Base-by-base conservation (phyloP, 257 asterid genomes). In the Catharanthus roseus region DNA sequence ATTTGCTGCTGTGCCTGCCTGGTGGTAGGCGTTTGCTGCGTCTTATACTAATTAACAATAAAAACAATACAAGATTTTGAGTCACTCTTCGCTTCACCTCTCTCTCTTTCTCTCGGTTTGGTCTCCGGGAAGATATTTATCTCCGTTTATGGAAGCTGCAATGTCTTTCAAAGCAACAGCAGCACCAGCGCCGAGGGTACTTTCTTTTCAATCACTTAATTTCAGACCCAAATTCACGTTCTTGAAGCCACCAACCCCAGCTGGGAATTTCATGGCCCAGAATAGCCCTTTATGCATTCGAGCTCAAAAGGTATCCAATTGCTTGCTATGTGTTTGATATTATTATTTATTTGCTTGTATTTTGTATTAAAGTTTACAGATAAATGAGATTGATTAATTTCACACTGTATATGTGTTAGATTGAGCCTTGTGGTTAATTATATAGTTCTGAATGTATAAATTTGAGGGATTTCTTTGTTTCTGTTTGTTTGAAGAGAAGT, bases 251-350 rank as follows among this genome's bases (percentile, higher is more conserved):
- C 76, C 85, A 28, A 69, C 65, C 67, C 75, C 79, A 63, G 61
- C 71, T 42, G 67, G 75, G 29, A 75, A 24, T 28, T 69, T 69
- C 19, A 21, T 41, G 71, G 38, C 72, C 3, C 71, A 15, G 38
- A 56, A 41, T 34, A 23, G 34, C 75, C 65, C 56, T 41, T 63
- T 75, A 18, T 38, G 54, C 51, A 28, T 89, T 77, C 74, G 72
- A 76, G 88, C 95, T 82, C 96, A 88, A 67, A 85, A 84, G 98
- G 98, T 90, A 65, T 45, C 28, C 28, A 18, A 5, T 16, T 44
- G 47, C 73, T 33, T 26, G 29, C 42, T 13, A 67, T 29, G 2
- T 67, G 47, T 49, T 23, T 29, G 44, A 63, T 26, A 18, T 65
- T 42, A 8, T 10, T 10, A 41, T 5, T 24, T 49, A 19, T 44